Evolutionary conservation across 148 eudicot genomes (phyloP).

Genomic region (Linanthus parryae): DNA sequence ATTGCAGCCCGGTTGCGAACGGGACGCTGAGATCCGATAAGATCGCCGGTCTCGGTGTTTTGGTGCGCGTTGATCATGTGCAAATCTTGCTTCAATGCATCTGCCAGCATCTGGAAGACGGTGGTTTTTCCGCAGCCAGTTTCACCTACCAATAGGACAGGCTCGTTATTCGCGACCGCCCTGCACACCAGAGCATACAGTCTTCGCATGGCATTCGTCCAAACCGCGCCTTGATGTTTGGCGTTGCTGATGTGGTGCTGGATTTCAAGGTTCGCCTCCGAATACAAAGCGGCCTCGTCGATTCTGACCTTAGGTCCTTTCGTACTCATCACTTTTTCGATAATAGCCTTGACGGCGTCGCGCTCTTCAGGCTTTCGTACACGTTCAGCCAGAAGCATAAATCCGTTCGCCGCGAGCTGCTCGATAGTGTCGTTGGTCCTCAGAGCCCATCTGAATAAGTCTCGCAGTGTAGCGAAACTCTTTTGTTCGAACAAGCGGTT

Average conservation of each 20-base stretch:
- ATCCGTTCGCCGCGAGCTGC: no score
- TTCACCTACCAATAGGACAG: slow-evolving; percentile 96
- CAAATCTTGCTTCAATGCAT: slow-evolving; percentile 44
- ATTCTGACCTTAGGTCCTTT: slow-evolving; percentile 46
- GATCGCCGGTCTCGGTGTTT: slow-evolving; percentile 94
- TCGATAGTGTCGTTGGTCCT: no score
- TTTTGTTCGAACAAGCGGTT: slow-evolving; percentile 96
- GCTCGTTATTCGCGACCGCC: no score
- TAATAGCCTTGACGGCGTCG: slow-evolving; percentile 67
- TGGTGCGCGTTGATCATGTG: slow-evolving; percentile 93
- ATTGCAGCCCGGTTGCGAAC: no score
- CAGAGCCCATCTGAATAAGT: slow-evolving; percentile 96
- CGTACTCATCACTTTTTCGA: slow-evolving; percentile 70
- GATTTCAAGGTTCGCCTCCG: no score
- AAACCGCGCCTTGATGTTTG: no score
- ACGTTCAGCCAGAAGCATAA: no score
- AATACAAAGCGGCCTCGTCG: slow-evolving; percentile 81
- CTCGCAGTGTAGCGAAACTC: slow-evolving; percentile 94
- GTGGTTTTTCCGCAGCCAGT: slow-evolving; percentile 99
- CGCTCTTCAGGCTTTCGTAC: slow-evolving; percentile 46
- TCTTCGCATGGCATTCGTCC: no score
- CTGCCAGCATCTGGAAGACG: slow-evolving; percentile 78
- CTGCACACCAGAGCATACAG: no score
- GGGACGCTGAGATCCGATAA: slow-evolving; percentile 74
- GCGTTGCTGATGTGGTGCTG: no score